Conservation (phyloP, 176 grass and related monocot species). For the Panicum miliaceum region DNA sequence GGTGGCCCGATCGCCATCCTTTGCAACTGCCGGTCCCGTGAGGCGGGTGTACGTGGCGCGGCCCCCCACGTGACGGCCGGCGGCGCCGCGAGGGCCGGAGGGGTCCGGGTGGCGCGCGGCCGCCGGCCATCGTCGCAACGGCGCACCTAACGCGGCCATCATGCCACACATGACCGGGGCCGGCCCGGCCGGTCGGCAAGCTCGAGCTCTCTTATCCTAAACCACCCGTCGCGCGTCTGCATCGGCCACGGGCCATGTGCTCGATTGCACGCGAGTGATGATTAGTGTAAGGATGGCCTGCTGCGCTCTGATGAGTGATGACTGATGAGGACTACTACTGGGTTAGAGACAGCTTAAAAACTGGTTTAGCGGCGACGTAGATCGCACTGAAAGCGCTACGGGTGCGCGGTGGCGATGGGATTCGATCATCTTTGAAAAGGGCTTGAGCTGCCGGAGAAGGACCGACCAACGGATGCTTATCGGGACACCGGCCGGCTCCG, state of each 20-base stretch:
- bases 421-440: not conserved
- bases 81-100: not conserved
- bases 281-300: not conserved
- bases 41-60: not conserved
- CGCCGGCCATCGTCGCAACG: slow-evolving; percentile 3
- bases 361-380: slow-evolving; percentile 25
- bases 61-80: slow-evolving; percentile 9
- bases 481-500: not conserved
- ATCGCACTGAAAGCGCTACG: not conserved
- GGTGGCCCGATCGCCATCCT: not conserved
- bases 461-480: slow-evolving; percentile 28
- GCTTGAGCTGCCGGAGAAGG: slow-evolving; percentile 39
- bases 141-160: slow-evolving; percentile 30
- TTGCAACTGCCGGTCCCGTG: slow-evolving; percentile 35
- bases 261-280: not conserved
- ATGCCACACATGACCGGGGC: not conserved
- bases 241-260: not conserved
- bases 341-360: not conserved
- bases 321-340: no score
- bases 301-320: not conserved
- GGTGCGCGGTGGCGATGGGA: no score
- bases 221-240: not conserved
- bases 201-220: not conserved
- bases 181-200: not conserved
- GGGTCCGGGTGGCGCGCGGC: not conserved